Percentiles rank a stretch among this genome's conserved stretches.
Evolutionary conservation across 2,329 filamentous ascomycete genomes (phyloP).

Genomic region (Nannizziopsis barbatae): DNA sequence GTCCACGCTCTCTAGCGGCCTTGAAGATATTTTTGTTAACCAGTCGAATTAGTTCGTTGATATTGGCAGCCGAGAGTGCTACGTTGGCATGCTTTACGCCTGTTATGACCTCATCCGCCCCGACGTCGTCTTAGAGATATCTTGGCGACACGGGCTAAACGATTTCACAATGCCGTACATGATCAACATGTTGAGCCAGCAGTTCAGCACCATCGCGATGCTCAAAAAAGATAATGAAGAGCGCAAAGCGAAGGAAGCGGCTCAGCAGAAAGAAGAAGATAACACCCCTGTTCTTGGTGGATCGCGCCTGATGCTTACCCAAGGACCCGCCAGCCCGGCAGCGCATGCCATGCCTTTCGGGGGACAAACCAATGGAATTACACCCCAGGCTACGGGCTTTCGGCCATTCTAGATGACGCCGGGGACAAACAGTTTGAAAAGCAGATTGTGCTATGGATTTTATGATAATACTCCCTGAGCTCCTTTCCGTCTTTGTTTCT

Average conservation of each 20-base stretch:
- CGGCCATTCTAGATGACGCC: constrained; percentile 37
- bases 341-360: constrained; percentile 53
- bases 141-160: constrained; percentile 85
- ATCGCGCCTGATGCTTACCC: constrained; percentile 87
- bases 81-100: constrained; percentile 98
- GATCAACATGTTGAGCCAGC: constrained; percentile 94
- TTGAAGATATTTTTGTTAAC: background rate
- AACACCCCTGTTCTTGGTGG: constrained; percentile 86
- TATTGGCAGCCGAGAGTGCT: constrained; percentile 97
- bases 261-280: constrained; percentile 81
- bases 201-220: constrained; percentile 69
- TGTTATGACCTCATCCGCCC: constrained; percentile 96
- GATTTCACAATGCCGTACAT: constrained; percentile 99
- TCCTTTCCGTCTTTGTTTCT: constrained; percentile 20
- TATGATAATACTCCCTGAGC: constrained; percentile 2
- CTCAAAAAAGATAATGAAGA: constrained; percentile 96
- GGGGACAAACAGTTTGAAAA: constrained; percentile 11
- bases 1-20: constrained; percentile 27
- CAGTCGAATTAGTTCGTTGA: constrained; percentile 67
- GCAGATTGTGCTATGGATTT: constrained; percentile 17
- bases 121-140: constrained; percentile 86
- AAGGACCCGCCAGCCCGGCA: constrained; percentile 54
- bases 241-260: constrained; percentile 59
- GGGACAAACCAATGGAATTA: constrained; percentile 74
- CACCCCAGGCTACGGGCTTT: constrained; percentile 76